Evolutionary conservation across 805 yeast species (phyloP).

Genomic region (Teunomyces aglyptinius): DNA sequence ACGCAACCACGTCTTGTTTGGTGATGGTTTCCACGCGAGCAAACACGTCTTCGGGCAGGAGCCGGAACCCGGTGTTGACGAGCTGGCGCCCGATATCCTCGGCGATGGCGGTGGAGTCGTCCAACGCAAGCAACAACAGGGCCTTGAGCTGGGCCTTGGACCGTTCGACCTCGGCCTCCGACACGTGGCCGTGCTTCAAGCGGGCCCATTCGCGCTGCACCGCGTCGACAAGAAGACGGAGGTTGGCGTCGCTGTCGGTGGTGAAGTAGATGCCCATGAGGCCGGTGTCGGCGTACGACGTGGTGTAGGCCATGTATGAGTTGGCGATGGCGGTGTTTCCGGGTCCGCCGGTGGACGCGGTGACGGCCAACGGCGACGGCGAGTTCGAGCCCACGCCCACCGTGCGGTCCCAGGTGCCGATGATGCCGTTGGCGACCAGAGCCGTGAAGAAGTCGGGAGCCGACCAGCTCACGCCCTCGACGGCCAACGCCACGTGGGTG

Average conservation of each 20-base stretch:
- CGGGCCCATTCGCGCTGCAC: conserved; percentile 87
- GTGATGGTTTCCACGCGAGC: conserved; percentile 74
- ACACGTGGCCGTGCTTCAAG: conserved; percentile 70
- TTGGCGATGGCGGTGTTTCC: conserved; percentile 73
- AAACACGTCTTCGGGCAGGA: conserved; percentile 72
- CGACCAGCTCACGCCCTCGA: conserved; percentile 98
- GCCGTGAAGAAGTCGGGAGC: conserved; percentile 95
- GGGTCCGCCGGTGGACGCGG: conserved; percentile 57
- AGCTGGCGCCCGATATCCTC: conserved; percentile 98
- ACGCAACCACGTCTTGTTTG: conserved; percentile 72
- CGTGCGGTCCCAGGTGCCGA: conserved; percentile 97
- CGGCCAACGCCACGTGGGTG: conserved; percentile 88
- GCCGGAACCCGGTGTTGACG: conserved; percentile 84
- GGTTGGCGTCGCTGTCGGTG: conserved; percentile 68
- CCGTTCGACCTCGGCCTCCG: conserved; percentile 85
- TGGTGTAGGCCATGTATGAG: conserved; percentile 93
- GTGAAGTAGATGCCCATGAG: conserved; percentile 95
- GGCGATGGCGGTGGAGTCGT: conserved; percentile 93
- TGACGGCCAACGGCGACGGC: conserved; percentile 80
- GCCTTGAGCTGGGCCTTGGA: conserved; percentile 96
- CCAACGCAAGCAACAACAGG: conserved; percentile 80
- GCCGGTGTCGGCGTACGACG: conserved; percentile 96
- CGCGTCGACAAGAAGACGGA: conserved; percentile 68
- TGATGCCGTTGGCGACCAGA: conserved; percentile 91
- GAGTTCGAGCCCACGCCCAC: conserved; percentile 79